Evolutionary conservation across 176 grass and related monocot genomes (phyloP), one percentile per base, ranked within the genome.

Genomic region (Carex littledalei): DNA sequence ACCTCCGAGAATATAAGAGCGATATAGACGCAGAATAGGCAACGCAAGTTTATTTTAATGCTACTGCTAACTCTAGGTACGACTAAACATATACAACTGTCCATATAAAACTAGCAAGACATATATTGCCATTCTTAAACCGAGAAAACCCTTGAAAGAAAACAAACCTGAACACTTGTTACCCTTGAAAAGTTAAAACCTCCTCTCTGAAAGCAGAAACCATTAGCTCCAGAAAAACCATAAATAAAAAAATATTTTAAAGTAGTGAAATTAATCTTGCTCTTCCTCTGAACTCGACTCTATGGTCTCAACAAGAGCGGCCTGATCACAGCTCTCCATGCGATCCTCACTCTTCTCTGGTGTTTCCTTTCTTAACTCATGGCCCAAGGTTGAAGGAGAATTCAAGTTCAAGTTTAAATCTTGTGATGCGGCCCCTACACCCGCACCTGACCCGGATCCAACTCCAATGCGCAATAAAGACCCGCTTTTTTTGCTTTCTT

Each of bases 341-440:
- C 1, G 58, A 61, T 67, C 62, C 47, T 66, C 41, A 31, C 34
- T 31, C 37, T 83, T 83, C 81, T 83, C 81, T 50, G 47, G 1
- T 14, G 49, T 10, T 83, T 83, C 81, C 22, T 67, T 83, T 49
- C 59, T 81, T 13, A 14, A 61, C 56, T 81, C 35, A 2, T 64
- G 18, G 4, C 58, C 58, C 39, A 64, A 45, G n/a, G 32, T 34
- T 14, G 32, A 63, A 64, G 79, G 79, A 11, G 58, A 81, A 52
- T 69, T 83, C 63, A 83, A 55, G 60, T 83, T 83, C 21, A 83
- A 55, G 60, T 83, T 83, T 13, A 83, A 68, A 83, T 29, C 49
- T 17, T 29, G 24, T 3, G 74, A 54, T 55, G 50, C 2, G 6
- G 22, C 6, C 13, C 50, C 74, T 9, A 24, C 43, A 22, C 10